These are phyloP conservation scores for Dispira parvispora DNA, from an alignment of 192 early-diverging fungal genomes.

Conservation along the genomic window DNA sequence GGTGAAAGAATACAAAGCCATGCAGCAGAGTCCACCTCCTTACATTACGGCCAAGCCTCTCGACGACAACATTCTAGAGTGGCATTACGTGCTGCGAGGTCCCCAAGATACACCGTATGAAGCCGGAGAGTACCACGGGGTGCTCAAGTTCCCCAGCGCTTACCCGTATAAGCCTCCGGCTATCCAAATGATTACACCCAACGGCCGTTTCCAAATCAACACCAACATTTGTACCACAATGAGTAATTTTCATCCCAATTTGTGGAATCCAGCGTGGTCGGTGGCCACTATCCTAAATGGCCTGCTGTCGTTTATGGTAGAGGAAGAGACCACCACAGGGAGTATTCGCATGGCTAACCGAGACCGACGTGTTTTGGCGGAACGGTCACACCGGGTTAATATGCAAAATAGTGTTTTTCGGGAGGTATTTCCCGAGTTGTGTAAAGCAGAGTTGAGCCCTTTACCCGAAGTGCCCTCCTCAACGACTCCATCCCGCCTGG, in stretches of 20 bases:
- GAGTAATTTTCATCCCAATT: constrained; percentile 85
- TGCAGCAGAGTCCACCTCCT: constrained; percentile 68
- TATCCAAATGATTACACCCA: constrained; percentile 63
- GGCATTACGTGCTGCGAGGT: constrained; percentile 95
- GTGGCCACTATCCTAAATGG: constrained; percentile 94
- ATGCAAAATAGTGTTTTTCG: constrained; percentile 52
- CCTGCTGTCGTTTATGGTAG: constrained; percentile 90
- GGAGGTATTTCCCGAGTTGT: constrained; percentile 76
- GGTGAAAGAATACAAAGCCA: constrained; percentile 59
- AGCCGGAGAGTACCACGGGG: constrained; percentile 19
- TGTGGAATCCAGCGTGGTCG: constrained; percentile 97
- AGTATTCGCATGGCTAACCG: constrained; percentile 62
- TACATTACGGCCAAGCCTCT: constrained; percentile 83
- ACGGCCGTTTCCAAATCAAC: constrained; percentile 83
- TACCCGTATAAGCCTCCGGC: constrained; percentile 91
- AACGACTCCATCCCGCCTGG: neutral
- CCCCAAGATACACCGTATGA: constrained; percentile 89
- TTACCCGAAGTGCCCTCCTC: neutral
- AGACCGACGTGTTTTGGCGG: constrained; percentile 65
- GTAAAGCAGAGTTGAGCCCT: constrained; percentile 31
- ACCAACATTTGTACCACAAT: constrained; percentile 88
- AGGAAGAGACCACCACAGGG: constrained; percentile 88
- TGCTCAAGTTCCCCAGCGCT: constrained; percentile 78
- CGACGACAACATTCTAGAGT: constrained; percentile 92
- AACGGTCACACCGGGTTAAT: constrained; percentile 68